phyloP scores from a whole-genome alignment of 1,284 basidiomycete genomes.

The Salmacisia buchloeana region DNA sequence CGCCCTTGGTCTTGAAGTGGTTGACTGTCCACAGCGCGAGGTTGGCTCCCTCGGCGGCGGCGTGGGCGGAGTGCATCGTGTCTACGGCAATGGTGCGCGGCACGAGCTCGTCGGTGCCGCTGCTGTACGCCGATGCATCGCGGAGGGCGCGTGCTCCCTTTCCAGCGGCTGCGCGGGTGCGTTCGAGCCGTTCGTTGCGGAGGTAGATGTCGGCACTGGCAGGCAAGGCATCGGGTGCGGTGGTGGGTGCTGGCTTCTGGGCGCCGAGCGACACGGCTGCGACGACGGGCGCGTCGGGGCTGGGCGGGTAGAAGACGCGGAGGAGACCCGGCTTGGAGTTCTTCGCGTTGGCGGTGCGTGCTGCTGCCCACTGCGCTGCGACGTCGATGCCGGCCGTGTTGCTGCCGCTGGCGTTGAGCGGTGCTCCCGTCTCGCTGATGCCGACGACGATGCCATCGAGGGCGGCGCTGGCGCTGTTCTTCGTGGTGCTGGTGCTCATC shows the following conservation, averaged over 20 bases:
- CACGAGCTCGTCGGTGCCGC: slow-evolving; percentile 15
- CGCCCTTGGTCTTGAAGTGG: slow-evolving; percentile 47
- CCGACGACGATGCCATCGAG: slow-evolving; percentile 10
- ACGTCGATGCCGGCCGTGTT: slow-evolving; percentile 18
- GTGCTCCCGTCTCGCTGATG: background rate
- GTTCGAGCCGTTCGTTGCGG: slow-evolving; percentile 45
- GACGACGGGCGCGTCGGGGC: slow-evolving; percentile 18
- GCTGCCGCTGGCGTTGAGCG: background rate
- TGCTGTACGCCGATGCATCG: slow-evolving; percentile 30
- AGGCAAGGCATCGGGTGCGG: slow-evolving; percentile 38
- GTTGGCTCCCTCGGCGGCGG: slow-evolving; percentile 41
- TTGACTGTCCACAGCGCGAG: slow-evolving; percentile 44
- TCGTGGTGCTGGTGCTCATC: too few species aligned
- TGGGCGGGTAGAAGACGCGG: slow-evolving; percentile 39
- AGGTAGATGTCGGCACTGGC: slow-evolving; percentile 28
- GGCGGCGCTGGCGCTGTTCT: background rate
- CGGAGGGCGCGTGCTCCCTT: slow-evolving; percentile 44
- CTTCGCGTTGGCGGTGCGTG: slow-evolving; percentile 26
- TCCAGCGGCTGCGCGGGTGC: slow-evolving; percentile 41
- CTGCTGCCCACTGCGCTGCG: slow-evolving; percentile 39
- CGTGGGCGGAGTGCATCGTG: slow-evolving; percentile 38
- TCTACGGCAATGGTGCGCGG: slow-evolving; percentile 35
- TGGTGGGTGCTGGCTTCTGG: slow-evolving; percentile 37
- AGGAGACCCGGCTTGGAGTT: slow-evolving; percentile 38
- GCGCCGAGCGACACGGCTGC: slow-evolving; percentile 41